A percentile compares a stretch with the other conserved stretches of the same genome.
phyloP scores from a whole-genome alignment of 2,329 filamentous ascomycete species.

The Grosmannia serpens region DNA sequence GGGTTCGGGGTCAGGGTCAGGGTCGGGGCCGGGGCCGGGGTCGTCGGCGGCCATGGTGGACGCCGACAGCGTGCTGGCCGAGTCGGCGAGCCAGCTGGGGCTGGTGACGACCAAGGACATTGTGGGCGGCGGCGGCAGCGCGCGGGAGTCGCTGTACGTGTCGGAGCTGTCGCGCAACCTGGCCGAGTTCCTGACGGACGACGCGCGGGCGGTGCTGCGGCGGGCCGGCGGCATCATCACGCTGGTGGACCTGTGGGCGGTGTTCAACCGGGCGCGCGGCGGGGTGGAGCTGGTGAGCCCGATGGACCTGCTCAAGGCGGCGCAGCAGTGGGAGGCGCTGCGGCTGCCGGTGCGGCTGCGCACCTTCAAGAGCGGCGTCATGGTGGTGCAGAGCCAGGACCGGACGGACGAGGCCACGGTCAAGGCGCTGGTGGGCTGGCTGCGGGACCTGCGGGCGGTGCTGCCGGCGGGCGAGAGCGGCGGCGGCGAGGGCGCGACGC shows the following conservation, averaged over 20 bases:
- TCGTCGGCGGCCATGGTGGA: constrained; percentile 40
- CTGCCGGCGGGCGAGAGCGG: constrained; percentile 41
- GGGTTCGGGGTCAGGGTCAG: background rate
- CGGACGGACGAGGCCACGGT: constrained; percentile 87
- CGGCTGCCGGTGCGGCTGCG: constrained; percentile 77
- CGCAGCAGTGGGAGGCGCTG: constrained; percentile 75
- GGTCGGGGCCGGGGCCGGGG: constrained; percentile 19
- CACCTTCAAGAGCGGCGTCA: constrained; percentile 84
- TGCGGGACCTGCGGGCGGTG: constrained; percentile 58
- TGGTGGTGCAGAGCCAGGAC: constrained; percentile 82
- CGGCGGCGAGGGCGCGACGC: too few relatives aligned
- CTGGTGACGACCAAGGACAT: constrained; percentile 94
- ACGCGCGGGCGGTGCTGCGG: constrained; percentile 64
- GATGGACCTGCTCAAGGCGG: constrained; percentile 81
- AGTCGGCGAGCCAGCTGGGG: constrained; percentile 74
- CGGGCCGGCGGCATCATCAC: constrained; percentile 80
- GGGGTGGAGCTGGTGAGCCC: constrained; percentile 93
- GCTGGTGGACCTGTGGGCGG: constrained; percentile 82
- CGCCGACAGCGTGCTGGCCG: constrained; percentile 59
- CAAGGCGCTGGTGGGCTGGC: constrained; percentile 62
- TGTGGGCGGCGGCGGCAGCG: constrained; percentile 44
- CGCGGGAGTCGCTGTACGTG: constrained; percentile 74
- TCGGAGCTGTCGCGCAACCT: constrained; percentile 77
- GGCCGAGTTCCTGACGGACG: constrained; percentile 82
- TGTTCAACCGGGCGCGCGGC: constrained; percentile 86